These are phyloP conservation scores for Cryptococcus sp. DNA, from an alignment of 1,284 basidiomycete genomes.

Conservation along the genomic window DNA sequence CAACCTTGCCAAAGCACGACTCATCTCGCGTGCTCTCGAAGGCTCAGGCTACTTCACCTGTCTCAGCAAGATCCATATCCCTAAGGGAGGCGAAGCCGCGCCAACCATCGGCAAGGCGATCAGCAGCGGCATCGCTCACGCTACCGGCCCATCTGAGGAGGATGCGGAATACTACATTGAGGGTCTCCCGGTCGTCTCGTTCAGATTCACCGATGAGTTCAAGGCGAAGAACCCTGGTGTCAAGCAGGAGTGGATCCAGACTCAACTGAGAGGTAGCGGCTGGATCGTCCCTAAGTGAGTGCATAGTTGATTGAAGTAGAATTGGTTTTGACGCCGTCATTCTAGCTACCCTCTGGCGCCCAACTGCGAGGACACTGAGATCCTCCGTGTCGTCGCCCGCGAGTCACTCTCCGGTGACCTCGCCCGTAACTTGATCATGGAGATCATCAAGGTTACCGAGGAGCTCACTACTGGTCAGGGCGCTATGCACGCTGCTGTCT, in stretches of 20 bases:
- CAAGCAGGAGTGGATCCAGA: constrained; percentile 86
- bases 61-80: constrained; percentile 56
- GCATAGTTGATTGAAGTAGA: not conserved
- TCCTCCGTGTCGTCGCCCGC: constrained; percentile 81
- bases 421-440: constrained; percentile 40
- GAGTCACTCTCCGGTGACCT: constrained; percentile 59
- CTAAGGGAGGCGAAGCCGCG: constrained; percentile 26
- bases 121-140: constrained; percentile 20
- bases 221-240: constrained; percentile 68
- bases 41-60: constrained; percentile 70
- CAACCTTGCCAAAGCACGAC: constrained; percentile 80
- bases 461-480: constrained; percentile 34
- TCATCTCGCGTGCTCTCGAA: constrained; percentile 84
- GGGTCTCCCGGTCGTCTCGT: constrained; percentile 87
- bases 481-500: constrained; percentile 26
- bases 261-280: constrained; percentile 47
- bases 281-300: constrained; percentile 73
- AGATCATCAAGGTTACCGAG: constrained; percentile 46
- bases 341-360: constrained; percentile 72
- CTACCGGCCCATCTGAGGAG: constrained; percentile 21
- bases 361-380: constrained; percentile 67
- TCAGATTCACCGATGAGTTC: constrained; percentile 83
- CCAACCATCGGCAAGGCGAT: constrained; percentile 23
- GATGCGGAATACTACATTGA: constrained; percentile 42
- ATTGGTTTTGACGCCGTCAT: not conserved